Base-by-base conservation (phyloP, 1,284 basidiomycete genomes). In the Coniophora puteana region DNA sequence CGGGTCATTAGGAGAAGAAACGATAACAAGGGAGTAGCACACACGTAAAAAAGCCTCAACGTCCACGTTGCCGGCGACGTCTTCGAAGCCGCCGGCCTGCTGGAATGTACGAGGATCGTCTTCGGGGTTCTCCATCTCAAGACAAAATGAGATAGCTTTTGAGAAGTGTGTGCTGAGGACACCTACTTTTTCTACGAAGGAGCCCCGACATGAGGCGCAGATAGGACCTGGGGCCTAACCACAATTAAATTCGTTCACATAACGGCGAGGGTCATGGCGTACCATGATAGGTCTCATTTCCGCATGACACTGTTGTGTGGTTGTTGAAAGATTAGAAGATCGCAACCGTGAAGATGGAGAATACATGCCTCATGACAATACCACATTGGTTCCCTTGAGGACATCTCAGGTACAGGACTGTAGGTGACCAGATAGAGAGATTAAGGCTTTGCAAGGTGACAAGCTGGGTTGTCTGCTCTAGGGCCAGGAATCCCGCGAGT, bases 211-310 rank as follows among this genome's bases (percentile, higher is more conserved):
- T 26, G 78, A 80, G 38, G 84, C 74, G 56, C 86, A 89, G 28
- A 78, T 73, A 6, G 87, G 86, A 64, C 89, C 76, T 37, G 86
- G 86, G 3, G 78, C 72, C 85, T 52, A 39, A 18, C 23, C 34
- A 22, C 13, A 45, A 51, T 21, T 14, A 18, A 5, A 33, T 25
- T 36, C 13, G 23, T 12, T 35, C n/a, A n/a, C n/a, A n/a, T n/a
- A n/a, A n/a, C n/a, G n/a, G n/a, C n/a, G n/a, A n/a, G 40, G 44
- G 36, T 36, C 20, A 10, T 41, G n/a, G 41, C 50, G 17, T 48
- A 87, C 87, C 86, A 89, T 88, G 37, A 89, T 60, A 2, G 87
- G 86, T 38, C 77, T 65, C 83, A 86, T 89, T 63, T 89, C 87
- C 44, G 81, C 74, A 59, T 79, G 71, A 54, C 87, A 89, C 87